Base-by-base conservation (phyloP, 768 basidiomycete species). In the Omphalotus guepiniiformis region DNA sequence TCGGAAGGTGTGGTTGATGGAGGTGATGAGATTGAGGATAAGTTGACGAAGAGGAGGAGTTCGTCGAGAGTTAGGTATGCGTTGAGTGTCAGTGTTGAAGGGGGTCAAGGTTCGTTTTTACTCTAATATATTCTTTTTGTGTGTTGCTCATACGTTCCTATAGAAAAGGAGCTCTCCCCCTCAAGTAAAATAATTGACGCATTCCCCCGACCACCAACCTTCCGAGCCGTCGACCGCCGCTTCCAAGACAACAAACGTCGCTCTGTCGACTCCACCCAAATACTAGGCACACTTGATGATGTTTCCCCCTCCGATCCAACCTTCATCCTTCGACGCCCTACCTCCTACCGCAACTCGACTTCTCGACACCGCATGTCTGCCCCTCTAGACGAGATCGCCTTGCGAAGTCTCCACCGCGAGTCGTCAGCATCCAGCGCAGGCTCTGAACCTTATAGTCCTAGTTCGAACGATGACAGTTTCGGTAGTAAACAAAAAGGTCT, bases 1-100 rank as follows among this genome's bases (percentile, higher is more conserved):
- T 71, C 80, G 28, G 95, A 96, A 30, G 96, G 94, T n/a, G 93
- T 99, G 2, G 95, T 98, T 66, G 53, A 75, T 63, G 96, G 96
- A 2, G 96, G 96, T 1, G 96, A 99, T 63, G 95, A 97, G 58
- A 80, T 99, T 1, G 96, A 99, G 65, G 95, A 97, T 61, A 93
- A 95, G 62, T 71, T 83, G 27, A 74, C 79, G 6, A 92, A 93
- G 67, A 73, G 93, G 49, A 75, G 85, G 53, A 95, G 91, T 60
- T 72, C 79, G 6, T 65, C 78, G 7, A 76, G 89, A 48, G 88
- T 97, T 28, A 75, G 92, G 46, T 98, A 98, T 62, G 79, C 79
- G n/a, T 68, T 99, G 46, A 72, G 76, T 9, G 77, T 84, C 19
- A 70, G 77, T 53, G 50, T 61, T 8, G 71, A 72, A 34, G 82